Evolutionary conservation across 2,329 filamentous ascomycete genomes (phyloP).

Genomic region (Penicillium vulpinum): DNA sequence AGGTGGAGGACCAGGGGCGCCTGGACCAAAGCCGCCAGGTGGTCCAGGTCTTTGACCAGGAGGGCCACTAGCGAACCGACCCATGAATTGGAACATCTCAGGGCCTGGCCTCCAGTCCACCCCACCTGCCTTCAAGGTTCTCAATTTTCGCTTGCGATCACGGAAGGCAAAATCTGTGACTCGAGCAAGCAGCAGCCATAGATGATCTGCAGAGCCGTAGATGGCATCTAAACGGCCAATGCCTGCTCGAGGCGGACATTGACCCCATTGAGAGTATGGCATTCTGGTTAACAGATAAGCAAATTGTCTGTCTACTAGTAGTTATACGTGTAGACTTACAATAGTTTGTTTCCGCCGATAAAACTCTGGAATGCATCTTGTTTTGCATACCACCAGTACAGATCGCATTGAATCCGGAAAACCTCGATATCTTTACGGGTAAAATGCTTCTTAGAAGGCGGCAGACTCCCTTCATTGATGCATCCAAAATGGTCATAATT

Average conservation of each 20-base stretch:
- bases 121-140: conserved; percentile 61
- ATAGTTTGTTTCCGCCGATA: conserved; percentile 77
- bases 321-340: conserved; percentile 60
- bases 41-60: conserved; percentile 13
- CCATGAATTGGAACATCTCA: conserved; percentile 47
- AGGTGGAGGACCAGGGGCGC: conserved; percentile 12
- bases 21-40: conserved; percentile 10
- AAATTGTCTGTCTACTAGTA: not conserved
- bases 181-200: conserved; percentile 77
- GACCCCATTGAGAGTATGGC: conserved; percentile 77
- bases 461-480: conserved; percentile 39
- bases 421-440: conserved; percentile 67
- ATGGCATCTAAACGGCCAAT: conserved; percentile 75
- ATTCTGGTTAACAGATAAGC: conserved; percentile 56
- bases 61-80: conserved; percentile 26
- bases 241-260: conserved; percentile 81
- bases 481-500: conserved; percentile 60
- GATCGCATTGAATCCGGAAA: conserved; percentile 77
- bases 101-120: conserved; percentile 57
- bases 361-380: conserved; percentile 92
- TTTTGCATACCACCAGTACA: conserved; percentile 96
- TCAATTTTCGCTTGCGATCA: conserved; percentile 77
- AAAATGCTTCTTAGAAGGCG: conserved; percentile 36
- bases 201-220: conserved; percentile 85
- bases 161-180: conserved; percentile 74